Conservation (phyloP, 2,329 filamentous ascomycete genomes). For the Helotiales sp. region DNA sequence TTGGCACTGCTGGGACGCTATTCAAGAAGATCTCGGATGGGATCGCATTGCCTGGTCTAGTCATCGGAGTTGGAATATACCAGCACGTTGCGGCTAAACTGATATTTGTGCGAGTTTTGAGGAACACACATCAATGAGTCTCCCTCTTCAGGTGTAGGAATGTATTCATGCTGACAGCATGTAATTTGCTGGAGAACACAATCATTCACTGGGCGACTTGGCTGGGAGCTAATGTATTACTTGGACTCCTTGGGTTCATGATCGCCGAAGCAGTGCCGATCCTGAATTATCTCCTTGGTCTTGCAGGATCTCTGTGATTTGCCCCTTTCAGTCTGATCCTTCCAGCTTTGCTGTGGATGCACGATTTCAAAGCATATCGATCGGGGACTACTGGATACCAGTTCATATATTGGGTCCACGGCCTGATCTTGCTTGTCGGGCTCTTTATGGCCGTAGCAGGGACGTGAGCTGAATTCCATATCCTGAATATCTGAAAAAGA, state of each 20-base stretch:
- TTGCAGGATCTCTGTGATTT: constrained; percentile 50
- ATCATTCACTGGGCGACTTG: constrained; percentile 51
- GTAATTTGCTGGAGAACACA: constrained; percentile 46
- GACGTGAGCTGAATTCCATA: constrained; percentile 33
- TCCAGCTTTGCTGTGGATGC: constrained; percentile 50
- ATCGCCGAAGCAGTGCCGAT: constrained; percentile 52
- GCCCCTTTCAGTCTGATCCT: constrained; percentile 48
- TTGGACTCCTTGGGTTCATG: constrained; percentile 46
- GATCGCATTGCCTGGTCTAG: constrained; percentile 52
- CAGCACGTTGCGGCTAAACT: constrained; percentile 52
- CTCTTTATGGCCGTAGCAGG: constrained; percentile 40
- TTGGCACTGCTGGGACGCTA: constrained; percentile 52
- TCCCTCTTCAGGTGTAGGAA: neutral
- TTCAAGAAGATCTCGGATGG: constrained; percentile 63
- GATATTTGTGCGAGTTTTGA: constrained; percentile 52
- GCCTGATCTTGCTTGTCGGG: constrained; percentile 36
- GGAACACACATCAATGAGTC: constrained; percentile 42
- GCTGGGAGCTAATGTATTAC: constrained; percentile 44
- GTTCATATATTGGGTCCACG: constrained; percentile 34
- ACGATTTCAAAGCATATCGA: constrained; percentile 44
- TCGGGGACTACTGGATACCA: constrained; percentile 35
- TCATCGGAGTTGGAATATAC: constrained; percentile 42
- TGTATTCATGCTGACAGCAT: neutral
- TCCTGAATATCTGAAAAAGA: neutral
- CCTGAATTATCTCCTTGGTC: constrained; percentile 50